These are phyloP conservation scores for Phytophthora pseudosyringae DNA, from an alignment of 352 stramenopile species.

Conservation along the genomic window DNA sequence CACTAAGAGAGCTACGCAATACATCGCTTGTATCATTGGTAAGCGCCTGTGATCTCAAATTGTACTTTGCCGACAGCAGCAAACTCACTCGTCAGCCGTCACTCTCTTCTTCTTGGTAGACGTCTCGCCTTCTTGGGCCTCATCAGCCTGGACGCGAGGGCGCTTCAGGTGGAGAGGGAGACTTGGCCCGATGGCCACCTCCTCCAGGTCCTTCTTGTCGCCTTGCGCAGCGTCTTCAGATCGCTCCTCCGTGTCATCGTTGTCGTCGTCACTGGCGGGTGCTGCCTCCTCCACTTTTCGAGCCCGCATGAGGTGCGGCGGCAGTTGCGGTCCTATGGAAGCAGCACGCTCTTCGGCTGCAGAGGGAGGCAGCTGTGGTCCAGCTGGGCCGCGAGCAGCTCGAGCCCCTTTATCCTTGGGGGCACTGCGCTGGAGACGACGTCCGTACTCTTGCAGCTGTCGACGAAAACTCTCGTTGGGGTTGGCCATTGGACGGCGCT, in stretches of 20 bases:
- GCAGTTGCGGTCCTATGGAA: conserved; percentile 71
- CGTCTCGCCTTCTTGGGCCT: conserved; percentile 5
- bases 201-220: conserved; percentile 3
- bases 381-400: conserved; percentile 31
- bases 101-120: conserved; percentile 35
- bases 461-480: conserved; percentile 76
- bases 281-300: neutral
- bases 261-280: conserved; percentile 5
- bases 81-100: conserved; percentile 7
- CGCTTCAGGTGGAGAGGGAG: conserved; percentile 41
- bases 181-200: conserved; percentile 33
- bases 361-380: conserved; percentile 32
- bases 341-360: conserved; percentile 8
- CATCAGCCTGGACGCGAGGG: conserved; percentile 1
- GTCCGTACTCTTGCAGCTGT: conserved; percentile 66
- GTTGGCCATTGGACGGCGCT: conserved; percentile 65
- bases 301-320: conserved; percentile 42
- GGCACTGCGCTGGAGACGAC: conserved; percentile 43
- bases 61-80: neutral
- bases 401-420: conserved; percentile 34
- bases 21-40: conserved; percentile 39
- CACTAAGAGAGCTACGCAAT: conserved; percentile 37
- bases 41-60: neutral
- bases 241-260: neutral
- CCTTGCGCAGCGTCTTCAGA: neutral